Base-by-base conservation (phyloP, 1,284 basidiomycete genomes). In the Volvariella surrecta region DNA sequence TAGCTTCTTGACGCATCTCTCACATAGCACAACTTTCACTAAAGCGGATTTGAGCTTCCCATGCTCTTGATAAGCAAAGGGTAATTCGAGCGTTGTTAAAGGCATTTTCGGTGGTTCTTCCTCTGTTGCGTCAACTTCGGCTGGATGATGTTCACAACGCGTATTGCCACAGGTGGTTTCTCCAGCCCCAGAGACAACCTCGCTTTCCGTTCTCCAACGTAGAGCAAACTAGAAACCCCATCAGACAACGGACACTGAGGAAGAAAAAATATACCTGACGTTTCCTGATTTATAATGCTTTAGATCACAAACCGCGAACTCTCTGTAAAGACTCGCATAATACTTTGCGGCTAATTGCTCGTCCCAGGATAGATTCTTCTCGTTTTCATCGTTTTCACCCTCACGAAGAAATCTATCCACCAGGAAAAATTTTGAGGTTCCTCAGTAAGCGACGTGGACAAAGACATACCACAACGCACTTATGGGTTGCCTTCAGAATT, bases 221-320 rank as follows among this genome's bases (percentile, higher is more conserved):
- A 96, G 68, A 0, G 91, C 81, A 57, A 96, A 83, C 80, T 91
- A 49, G 37, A 28, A 39, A 35, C 21, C 20, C 11, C 17, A 34
- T 32, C 15, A 39, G 17, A 28, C 45, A 37, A 18, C n/a, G n/a
- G n/a, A n/a, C n/a, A n/a, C n/a, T 28, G 19, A 45, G 24, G 37
- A 39, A 9, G n/a, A n/a, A 17, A 18, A 24, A 21, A 34, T 20
- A 21, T 16, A 60, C 68, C 50, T 48, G n/a, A 90, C 88, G 47
- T 85, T 83, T n/a, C 89, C 88, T 0, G 85, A 82, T 64, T 92
- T 94, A 71, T 87, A 95, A 58, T 95, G 92, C 63, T 95, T 95
- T 49, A 96, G 66, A 63, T 96, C 89, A 57, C 92, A 90, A 37
- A 96, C 70, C 0, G 90, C 91, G 57, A 84, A 95, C 62, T 97